Conservation (phyloP, 1,139 yeast genomes). For the Debaryomyces nepalensis region DNA sequence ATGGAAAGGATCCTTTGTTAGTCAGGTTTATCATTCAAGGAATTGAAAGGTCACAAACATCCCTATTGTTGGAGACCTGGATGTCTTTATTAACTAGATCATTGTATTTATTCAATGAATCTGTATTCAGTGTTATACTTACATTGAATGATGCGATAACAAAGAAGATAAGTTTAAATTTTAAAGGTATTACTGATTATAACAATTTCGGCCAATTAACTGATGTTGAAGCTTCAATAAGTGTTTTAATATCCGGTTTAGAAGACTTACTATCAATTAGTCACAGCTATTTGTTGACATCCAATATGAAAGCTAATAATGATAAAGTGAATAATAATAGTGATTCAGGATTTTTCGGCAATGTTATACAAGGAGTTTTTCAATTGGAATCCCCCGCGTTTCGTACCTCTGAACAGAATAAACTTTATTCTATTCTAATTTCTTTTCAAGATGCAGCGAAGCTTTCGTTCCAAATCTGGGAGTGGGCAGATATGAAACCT, state of each 20-base stretch:
- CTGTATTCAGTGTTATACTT: slow-evolving; percentile 55
- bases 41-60: slow-evolving; percentile 36
- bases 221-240: slow-evolving; percentile 52
- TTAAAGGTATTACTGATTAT: slow-evolving; percentile 25
- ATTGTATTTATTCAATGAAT: slow-evolving; percentile 52
- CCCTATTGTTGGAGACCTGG: slow-evolving; percentile 54
- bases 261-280: slow-evolving; percentile 65
- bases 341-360: slow-evolving; percentile 69
- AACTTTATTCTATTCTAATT: slow-evolving; percentile 57
- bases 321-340: slow-evolving; percentile 20
- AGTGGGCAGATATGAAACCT: slow-evolving; percentile 65
- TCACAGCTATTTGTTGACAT: slow-evolving; percentile 57
- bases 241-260: slow-evolving; percentile 62
- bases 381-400: slow-evolving; percentile 73
- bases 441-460: slow-evolving; percentile 67
- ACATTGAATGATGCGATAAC: slow-evolving; percentile 56
- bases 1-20: slow-evolving; percentile 37
- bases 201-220: slow-evolving; percentile 22
- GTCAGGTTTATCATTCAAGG: slow-evolving; percentile 46
- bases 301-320: slow-evolving; percentile 30
- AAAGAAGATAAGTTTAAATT: slow-evolving; percentile 44
- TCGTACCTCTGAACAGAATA: slow-evolving; percentile 57
- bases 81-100: slow-evolving; percentile 47
- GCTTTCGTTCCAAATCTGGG: slow-evolving; percentile 68
- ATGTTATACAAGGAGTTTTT: slow-evolving; percentile 85